These are phyloP conservation scores for Eurotiales sp. DNA, from an alignment of 2,329 filamentous ascomycete genomes.

Conservation along the genomic window DNA sequence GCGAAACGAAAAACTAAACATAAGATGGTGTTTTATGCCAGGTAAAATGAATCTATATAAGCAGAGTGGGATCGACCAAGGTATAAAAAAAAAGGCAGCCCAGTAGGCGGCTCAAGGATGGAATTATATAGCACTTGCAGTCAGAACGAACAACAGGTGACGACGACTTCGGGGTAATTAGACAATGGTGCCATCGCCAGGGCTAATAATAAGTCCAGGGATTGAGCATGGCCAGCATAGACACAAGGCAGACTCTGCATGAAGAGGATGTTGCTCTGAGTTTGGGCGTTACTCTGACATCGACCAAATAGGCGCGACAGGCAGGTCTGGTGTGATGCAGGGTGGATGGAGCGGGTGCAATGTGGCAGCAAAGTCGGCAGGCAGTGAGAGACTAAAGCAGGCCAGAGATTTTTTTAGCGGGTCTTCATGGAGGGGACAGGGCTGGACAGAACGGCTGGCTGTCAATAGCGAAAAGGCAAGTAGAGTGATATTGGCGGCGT, in stretches of 20 bases:
- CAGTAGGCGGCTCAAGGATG: conserved; percentile 5
- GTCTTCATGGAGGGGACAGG: conserved; percentile 11
- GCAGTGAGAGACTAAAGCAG: conserved; percentile 5
- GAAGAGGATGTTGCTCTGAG: conserved; percentile 14
- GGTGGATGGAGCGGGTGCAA: conserved; percentile 14
- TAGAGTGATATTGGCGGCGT: conserved; percentile 6
- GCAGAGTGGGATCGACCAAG: neutral
- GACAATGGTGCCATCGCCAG: conserved; percentile 24
- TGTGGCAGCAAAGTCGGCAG: conserved; percentile 7
- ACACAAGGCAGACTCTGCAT: conserved; percentile 35
- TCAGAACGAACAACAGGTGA: conserved; percentile 22
- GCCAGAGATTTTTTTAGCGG: conserved; percentile 8
- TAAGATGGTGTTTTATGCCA: conserved; percentile 15
- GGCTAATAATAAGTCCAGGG: conserved; percentile 18
- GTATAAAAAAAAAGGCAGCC: neutral
- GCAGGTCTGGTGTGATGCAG: conserved; percentile 13
- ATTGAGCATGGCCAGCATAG: conserved; percentile 24
- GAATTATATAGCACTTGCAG: conserved; percentile 14
- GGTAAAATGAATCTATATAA: conserved; percentile 15
- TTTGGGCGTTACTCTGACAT: conserved; percentile 13
- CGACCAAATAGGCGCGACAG: conserved; percentile 16
- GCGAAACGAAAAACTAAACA: no score
- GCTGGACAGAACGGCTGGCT: conserved; percentile 3
- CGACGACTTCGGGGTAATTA: conserved; percentile 24
- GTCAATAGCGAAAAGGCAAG: neutral